Base-by-base conservation (phyloP, 768 basidiomycete genomes). In the Floccularia luteovirens region DNA sequence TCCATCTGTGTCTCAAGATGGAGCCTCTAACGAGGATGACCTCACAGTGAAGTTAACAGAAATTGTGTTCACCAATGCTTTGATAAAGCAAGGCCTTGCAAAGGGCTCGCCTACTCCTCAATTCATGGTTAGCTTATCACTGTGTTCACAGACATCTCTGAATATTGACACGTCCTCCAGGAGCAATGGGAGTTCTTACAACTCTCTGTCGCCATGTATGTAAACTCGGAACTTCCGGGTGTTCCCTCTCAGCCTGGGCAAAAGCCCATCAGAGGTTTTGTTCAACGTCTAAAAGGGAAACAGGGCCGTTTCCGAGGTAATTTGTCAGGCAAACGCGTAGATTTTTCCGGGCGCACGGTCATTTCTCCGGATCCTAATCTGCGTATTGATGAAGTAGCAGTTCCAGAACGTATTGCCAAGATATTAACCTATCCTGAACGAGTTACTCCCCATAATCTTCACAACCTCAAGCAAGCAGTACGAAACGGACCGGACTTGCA, bases 311-410 rank as follows among this genome's bases (percentile, higher is more conserved):
- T 99, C 64, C 77, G 96, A 57, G 96, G 96, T 16, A 99, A 99
- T 56, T 72, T 99, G 5, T 97, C 93, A 0, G 96, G 96, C 46
- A 99, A 99, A 61, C 91, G 96, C 59, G 96, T 99, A 48, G 96
- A 99, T 58, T 98, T 98, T 57, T 97, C 93, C 0, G 94, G 82
- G 4, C 86, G 96, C 51, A 99, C 96, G 5, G 96, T 99, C 59
- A 99, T 99, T 55, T 94, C 92, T 1, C 96, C 96, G 1, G 96
- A 99, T 60, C 96, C 96, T n/a, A 99, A 98, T 56, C 66, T 99
- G 47, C 82, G 90, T 37, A 96, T 99, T 54, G 96, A 99, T 58
- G 94, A 99, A 65, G 92, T 99, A 7, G 96, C 96, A 13, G 87
- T 99, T 0, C 96, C 96, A 0, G 87, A 94, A 58, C 83, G 90